Evolutionary conservation across 805 yeast genomes (phyloP).

Genomic region (Pichia kluyveri): DNA sequence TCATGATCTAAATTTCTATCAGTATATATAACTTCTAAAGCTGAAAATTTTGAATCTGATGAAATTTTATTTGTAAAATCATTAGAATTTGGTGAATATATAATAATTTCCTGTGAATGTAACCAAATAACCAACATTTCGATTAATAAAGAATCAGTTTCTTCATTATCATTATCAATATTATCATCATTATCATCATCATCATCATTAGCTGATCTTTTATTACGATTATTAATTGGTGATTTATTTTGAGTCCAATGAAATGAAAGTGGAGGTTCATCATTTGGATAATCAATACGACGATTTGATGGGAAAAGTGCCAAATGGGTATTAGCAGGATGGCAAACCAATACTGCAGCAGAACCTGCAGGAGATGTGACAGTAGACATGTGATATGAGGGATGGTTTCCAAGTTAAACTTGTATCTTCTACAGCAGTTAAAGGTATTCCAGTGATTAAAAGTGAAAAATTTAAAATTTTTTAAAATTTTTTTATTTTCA

Average conservation of each 20-base stretch:
- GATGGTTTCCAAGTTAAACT: slow-evolving; percentile 15
- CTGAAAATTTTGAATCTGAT: slow-evolving; percentile 20
- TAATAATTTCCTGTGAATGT: slow-evolving; percentile 30
- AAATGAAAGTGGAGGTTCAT: slow-evolving; percentile 28
- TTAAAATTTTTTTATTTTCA: too few relatives aligned
- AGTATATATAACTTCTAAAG: slow-evolving; percentile 17
- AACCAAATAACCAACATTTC: background rate
- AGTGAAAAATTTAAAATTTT: too few relatives aligned
- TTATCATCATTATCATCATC: background rate
- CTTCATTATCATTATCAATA: background rate
- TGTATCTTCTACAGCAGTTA: too few relatives aligned
- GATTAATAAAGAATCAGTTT: background rate
- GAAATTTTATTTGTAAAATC: slow-evolving; percentile 30
- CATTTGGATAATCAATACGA: slow-evolving; percentile 33
- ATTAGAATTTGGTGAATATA: slow-evolving; percentile 36
- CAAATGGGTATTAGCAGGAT: background rate
- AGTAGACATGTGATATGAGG: background rate
- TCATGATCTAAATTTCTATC: slow-evolving; percentile 10
- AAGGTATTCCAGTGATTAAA: too few relatives aligned
- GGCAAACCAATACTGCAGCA: background rate
- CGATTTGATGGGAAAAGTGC: slow-evolving; percentile 42
- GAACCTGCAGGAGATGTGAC: background rate
- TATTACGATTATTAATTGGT: slow-evolving; percentile 12
- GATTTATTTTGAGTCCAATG: slow-evolving; percentile 27
- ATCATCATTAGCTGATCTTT: slow-evolving; percentile 13